Evolutionary conservation across 2,329 filamentous ascomycete genomes (phyloP).

Genomic region (Calycina herbarum): DNA sequence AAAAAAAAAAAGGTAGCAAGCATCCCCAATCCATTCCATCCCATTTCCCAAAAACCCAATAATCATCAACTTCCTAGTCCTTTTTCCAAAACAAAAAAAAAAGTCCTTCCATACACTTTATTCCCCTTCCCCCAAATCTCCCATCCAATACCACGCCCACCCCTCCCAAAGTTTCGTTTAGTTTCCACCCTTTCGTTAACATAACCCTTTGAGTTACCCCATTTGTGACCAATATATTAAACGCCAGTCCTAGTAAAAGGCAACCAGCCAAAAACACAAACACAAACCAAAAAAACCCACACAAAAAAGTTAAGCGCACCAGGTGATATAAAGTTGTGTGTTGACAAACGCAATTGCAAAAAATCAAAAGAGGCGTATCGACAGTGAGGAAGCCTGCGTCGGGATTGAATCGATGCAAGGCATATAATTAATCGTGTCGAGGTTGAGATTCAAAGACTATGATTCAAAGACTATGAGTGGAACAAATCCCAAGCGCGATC

Average conservation of each 20-base stretch:
- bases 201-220: neutral
- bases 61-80: neutral
- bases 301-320: neutral
- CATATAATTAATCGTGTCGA: constrained; percentile 2
- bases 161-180: neutral
- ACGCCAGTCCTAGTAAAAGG: constrained; percentile 8
- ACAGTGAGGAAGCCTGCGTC: neutral
- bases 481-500: constrained; percentile 95
- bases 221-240: constrained; percentile 5
- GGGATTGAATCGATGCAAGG: neutral
- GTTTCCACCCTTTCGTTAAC: neutral
- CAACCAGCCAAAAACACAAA: constrained; percentile 3
- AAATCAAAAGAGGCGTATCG: constrained; percentile 1
- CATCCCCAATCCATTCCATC: neutral
- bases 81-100: neutral
- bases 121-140: neutral
- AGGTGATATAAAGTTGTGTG: neutral
- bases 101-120: neutral
- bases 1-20: too few species aligned
- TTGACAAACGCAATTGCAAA: constrained; percentile 10
- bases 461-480: constrained; percentile 73
- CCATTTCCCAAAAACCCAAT: neutral
- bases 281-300: neutral
- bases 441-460: constrained; percentile 45
- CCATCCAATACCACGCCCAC: neutral